A percentile compares a stretch with the other conserved stretches of the same genome.
These are phyloP conservation scores for Moesziomyces sp. DNA, from an alignment of 1,284 basidiomycete species.

Conservation along the genomic window DNA sequence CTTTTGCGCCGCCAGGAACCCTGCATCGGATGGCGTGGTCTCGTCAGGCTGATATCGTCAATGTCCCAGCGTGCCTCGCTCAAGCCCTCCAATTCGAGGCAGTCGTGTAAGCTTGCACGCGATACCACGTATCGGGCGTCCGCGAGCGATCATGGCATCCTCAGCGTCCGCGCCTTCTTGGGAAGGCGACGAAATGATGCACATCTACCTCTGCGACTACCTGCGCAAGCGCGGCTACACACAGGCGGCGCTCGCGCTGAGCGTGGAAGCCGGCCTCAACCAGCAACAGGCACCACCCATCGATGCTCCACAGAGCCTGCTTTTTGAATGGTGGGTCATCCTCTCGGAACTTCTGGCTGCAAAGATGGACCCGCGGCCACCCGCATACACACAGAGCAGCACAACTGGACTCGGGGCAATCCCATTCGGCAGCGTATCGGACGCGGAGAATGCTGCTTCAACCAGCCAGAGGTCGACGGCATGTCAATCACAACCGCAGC, in stretches of 20 bases:
- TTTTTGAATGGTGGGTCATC: constrained; percentile 49
- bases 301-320: constrained; percentile 40
- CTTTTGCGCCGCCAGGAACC: too few relatives aligned
- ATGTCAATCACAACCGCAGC: too few relatives aligned
- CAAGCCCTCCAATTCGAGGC: neutral
- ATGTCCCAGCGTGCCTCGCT: neutral
- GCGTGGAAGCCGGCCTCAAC: constrained; percentile 26
- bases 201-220: constrained; percentile 49
- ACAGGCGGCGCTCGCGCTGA: constrained; percentile 23
- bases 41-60: neutral
- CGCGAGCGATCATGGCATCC: neutral
- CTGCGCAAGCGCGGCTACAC: constrained; percentile 34
- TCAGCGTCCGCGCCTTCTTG: neutral
- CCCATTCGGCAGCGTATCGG: too few relatives aligned
- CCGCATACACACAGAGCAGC: neutral
- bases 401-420: too few relatives aligned
- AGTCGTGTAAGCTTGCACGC: neutral
- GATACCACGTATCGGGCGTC: too few relatives aligned
- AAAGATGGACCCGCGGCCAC: neutral
- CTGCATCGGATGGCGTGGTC: neutral
- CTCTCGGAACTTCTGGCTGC: constrained; percentile 46
- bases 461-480: too few relatives aligned
- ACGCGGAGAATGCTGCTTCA: too few relatives aligned
- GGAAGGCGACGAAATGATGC: constrained; percentile 44
- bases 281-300: constrained; percentile 30